phyloP scores from a whole-genome alignment of 176 grass and related monocot species.

The Aegilops speltoides region DNA sequence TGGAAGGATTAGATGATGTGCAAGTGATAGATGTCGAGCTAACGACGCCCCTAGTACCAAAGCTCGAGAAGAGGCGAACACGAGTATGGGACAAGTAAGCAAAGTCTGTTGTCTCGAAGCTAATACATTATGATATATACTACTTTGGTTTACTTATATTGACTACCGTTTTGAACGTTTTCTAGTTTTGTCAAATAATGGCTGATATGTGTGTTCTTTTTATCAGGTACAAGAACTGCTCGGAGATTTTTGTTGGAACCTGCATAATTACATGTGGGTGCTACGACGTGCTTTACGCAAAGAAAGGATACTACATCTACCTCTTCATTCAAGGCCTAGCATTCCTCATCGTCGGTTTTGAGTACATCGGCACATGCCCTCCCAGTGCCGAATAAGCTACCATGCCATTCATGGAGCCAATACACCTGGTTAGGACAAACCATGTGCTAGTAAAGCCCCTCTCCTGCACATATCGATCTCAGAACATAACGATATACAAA shows the following conservation, averaged over 20 bases:
- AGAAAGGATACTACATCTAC: constrained; percentile 77
- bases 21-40: constrained; percentile 47
- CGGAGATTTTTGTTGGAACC: constrained; percentile 61
- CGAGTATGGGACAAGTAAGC: constrained; percentile 60
- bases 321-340: constrained; percentile 68
- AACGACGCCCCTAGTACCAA: constrained; percentile 40
- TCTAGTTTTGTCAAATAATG: constrained; percentile 12
- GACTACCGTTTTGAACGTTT: background rate
- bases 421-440: background rate
- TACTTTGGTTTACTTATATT: background rate
- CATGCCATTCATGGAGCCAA: constrained; percentile 8
- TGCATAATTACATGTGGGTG: constrained; percentile 63
- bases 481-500: background rate
- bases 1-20: constrained; percentile 32
- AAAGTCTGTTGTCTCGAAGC: background rate
- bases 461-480: constrained; percentile 12
- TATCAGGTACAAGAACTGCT: constrained; percentile 68
- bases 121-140: background rate
- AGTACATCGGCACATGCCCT: constrained; percentile 59
- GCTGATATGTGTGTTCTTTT: background rate
- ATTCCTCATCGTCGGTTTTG: constrained; percentile 75
- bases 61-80: constrained; percentile 45
- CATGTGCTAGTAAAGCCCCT: background rate
- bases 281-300: constrained; percentile 61
- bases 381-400: constrained; percentile 36